Evolutionary conservation across 176 grass and related monocot species (phyloP).

Genomic region (Echinochloa phyllopogon): DNA sequence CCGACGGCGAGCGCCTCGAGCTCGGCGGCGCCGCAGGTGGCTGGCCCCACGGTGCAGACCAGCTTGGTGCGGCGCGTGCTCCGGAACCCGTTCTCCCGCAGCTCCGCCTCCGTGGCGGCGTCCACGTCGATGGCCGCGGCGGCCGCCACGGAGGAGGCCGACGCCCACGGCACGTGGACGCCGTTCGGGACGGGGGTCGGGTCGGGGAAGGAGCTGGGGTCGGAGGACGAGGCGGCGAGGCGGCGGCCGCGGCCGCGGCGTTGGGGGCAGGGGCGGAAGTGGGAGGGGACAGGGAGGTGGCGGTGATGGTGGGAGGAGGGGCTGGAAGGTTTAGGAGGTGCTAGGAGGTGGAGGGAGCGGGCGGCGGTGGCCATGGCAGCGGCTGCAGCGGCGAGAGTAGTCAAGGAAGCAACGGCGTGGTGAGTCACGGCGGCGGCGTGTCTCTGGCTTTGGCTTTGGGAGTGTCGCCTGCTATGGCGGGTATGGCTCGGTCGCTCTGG

Average conservation of each 20-base stretch:
- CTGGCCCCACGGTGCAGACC: slow-evolving; percentile 86
- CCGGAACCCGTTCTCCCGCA: slow-evolving; percentile 94
- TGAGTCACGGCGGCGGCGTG: slow-evolving; percentile 11
- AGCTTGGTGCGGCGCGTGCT: slow-evolving; percentile 98
- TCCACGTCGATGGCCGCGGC: slow-evolving; percentile 55
- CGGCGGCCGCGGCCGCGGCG: background rate
- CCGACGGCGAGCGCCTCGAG: slow-evolving; percentile 89
- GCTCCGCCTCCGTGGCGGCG: slow-evolving; percentile 78
- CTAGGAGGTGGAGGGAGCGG: slow-evolving; percentile 29
- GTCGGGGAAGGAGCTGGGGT: slow-evolving; percentile 53
- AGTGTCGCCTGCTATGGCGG: slow-evolving; percentile 24
- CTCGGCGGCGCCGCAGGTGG: slow-evolving; percentile 72
- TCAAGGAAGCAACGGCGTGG: background rate
- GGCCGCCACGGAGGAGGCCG: slow-evolving; percentile 24
- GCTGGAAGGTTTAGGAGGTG: slow-evolving; percentile 4
- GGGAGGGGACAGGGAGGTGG: slow-evolving; percentile 9
- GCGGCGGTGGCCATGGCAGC: slow-evolving; percentile 42
- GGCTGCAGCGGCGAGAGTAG: background rate
- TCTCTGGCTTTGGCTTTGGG: slow-evolving; percentile 5
- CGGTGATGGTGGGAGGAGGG: background rate
- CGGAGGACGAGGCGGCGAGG: slow-evolving; percentile 32
- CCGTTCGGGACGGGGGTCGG: slow-evolving; percentile 30
- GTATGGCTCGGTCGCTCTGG: background rate
- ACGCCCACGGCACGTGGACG: slow-evolving; percentile 24
- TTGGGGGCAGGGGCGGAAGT: slow-evolving; percentile 9